Conservation (phyloP, 2,329 filamentous ascomycete species). For the Metarhizium humberi region DNA sequence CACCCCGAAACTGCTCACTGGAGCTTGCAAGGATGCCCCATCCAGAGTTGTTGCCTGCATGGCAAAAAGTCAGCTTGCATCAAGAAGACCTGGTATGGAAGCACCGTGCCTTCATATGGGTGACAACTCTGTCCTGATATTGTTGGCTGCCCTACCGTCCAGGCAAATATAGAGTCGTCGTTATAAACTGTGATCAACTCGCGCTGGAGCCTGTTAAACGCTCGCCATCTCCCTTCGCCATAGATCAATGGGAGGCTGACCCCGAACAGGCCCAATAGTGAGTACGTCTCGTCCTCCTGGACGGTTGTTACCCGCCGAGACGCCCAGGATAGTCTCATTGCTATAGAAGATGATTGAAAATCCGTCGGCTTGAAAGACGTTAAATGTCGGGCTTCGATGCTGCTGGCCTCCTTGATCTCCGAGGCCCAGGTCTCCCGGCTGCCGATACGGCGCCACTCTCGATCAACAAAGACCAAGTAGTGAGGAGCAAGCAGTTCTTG, state of each 20-base stretch:
- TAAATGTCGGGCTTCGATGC: neutral
- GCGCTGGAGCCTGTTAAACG: constrained; percentile 16
- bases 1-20: no score
- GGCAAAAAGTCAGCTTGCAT: no score
- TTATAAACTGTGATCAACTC: constrained; percentile 11
- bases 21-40: no score
- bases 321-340: constrained; percentile 15
- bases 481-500: neutral
- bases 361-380: neutral
- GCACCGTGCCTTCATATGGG: no score
- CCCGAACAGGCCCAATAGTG: constrained; percentile 18
- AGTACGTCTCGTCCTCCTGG: constrained; percentile 18
- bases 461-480: neutral
- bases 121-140: no score
- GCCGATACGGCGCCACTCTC: neutral
- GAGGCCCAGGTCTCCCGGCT: neutral
- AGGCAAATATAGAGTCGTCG: constrained; percentile 11
- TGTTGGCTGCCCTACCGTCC: neutral
- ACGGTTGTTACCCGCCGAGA: constrained; percentile 12
- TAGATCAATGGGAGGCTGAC: constrained; percentile 20
- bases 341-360: neutral
- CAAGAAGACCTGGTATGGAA: no score
- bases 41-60: no score
- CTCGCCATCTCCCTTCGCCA: constrained; percentile 14
- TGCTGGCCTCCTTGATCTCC: neutral